Evolutionary conservation across 495 filamentous ascomycete species (phyloP), one percentile per base, ranked within the genome.

Genomic region (Hypoxylon trugodes): DNA sequence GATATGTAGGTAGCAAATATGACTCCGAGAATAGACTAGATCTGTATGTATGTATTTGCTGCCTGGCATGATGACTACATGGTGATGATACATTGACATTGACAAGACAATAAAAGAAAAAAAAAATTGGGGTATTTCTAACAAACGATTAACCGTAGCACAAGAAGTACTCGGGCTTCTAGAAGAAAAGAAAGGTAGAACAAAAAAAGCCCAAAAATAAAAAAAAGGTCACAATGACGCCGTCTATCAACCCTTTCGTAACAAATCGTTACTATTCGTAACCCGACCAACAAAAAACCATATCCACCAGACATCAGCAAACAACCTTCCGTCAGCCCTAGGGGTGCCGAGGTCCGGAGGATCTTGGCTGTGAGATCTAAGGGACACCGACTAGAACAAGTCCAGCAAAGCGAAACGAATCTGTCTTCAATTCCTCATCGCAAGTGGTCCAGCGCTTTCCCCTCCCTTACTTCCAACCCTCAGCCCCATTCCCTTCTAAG

Each of bases 211-310:
- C 10, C 33, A 22, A 3, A 5, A 40, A 46, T 12, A 25, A 45
- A 36, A 56, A 4, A 21, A 45, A 45, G 18, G n/a, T 45, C 35
- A 33, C 6, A 32, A 16, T 22, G n/a, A 36, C 48, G 48, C 48
- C 41, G 24, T 61, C 48, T 46, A 53, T 35, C 33, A 35, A 40
- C 3, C 36, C 26, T 19, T 50, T 59, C 56, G n/a, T 51, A n/a
- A 36, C 37, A 46, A 25, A 22, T 38, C 47, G 25, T 61, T 52
- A 46, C 58, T 49, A 6, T 46, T 61, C 41, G 58, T 61, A 53
- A 21, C 32, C 48, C 22, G 33, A 47, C 58, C 47, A 61, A 61
- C 47, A 45, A 24, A 25, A 53, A 22, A 18, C 21, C 19, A 36
- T n/a, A n/a, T n/a, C n/a, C n/a, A 6, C 37, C 28, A 25, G 0